A percentile compares a stretch with the other conserved stretches of the same genome.
phyloP scores from a whole-genome alignment of 306 rosid species.

The Urtica urens region DNA sequence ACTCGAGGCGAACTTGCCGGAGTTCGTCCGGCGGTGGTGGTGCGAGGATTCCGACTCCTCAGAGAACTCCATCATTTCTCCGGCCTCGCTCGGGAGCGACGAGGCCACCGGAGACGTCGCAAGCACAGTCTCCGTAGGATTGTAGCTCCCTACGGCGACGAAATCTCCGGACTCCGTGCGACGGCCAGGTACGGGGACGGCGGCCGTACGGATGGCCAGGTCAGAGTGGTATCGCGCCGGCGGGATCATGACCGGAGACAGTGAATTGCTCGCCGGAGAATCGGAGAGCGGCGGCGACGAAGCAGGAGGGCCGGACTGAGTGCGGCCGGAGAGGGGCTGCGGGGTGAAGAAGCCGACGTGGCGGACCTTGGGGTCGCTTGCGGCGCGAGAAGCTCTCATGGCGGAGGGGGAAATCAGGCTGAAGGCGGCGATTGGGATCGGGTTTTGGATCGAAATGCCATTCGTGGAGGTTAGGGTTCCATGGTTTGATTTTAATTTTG shows the following conservation, averaged over 20 bases:
- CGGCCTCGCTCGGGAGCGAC: conserved; percentile 34
- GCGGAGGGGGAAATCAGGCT: background rate
- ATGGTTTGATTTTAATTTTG: background rate
- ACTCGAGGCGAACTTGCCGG: conserved; percentile 31
- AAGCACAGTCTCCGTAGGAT: conserved; percentile 34
- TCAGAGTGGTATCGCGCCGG: conserved; percentile 53
- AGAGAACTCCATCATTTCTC: conserved; percentile 39
- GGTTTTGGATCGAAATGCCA: conserved; percentile 1
- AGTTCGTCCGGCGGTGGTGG: conserved; percentile 20
- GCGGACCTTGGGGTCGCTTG: conserved; percentile 57
- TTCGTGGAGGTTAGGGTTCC: background rate
- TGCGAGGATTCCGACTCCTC: conserved; percentile 38
- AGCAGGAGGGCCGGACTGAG: conserved; percentile 29
- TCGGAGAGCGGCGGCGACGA: conserved; percentile 15
- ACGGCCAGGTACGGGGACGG: conserved; percentile 50
- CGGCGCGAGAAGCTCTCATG: conserved; percentile 23
- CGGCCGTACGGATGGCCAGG: conserved; percentile 29
- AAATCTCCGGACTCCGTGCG: conserved; percentile 26
- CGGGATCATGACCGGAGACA: conserved; percentile 64
- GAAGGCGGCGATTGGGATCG: background rate
- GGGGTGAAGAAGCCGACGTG: conserved; percentile 65
- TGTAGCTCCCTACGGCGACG: conserved; percentile 42
- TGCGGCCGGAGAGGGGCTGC: conserved; percentile 28
- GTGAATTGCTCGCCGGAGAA: conserved; percentile 34
- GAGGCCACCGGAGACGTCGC: conserved; percentile 38